Conservation (phyloP, 2,329 filamentous ascomycete species). For the Neodidymelliopsis sp. region DNA sequence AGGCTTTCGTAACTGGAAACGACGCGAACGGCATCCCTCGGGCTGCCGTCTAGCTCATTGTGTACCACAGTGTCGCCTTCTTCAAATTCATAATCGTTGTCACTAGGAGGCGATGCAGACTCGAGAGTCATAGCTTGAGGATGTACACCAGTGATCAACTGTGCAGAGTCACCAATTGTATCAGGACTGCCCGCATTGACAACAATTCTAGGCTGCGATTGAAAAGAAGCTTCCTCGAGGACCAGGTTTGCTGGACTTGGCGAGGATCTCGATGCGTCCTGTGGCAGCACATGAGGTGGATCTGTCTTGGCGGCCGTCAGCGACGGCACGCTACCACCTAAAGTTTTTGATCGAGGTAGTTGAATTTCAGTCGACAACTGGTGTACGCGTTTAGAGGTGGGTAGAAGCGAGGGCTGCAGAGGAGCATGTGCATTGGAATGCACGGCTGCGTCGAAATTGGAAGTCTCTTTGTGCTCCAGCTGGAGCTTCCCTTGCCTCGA, state of each 20-base stretch:
- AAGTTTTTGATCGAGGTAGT: neutral
- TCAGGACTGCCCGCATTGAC: conserved; percentile 1
- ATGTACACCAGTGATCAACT: neutral
- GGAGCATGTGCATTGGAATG: conserved; percentile 19
- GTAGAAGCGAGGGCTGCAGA: conserved; percentile 3
- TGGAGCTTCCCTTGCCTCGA: conserved; percentile 19
- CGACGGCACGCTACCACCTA: neutral
- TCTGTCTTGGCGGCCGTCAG: neutral
- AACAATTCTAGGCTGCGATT: conserved; percentile 4
- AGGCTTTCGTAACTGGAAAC: conserved; percentile 11
- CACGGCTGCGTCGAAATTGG: conserved; percentile 1
- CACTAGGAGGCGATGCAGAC: conserved; percentile 9
- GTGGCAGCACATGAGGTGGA: neutral
- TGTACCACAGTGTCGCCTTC: conserved; percentile 47
- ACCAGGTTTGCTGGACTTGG: neutral
- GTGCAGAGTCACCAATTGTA: neutral
- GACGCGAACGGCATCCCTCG: conserved; percentile 2
- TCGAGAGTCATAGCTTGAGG: neutral
- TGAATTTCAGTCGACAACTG: conserved; percentile 9
- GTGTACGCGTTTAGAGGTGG: conserved; percentile 11
- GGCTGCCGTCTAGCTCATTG: conserved; percentile 30
- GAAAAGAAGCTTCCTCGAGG: neutral
- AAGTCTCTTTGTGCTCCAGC: conserved; percentile 1
- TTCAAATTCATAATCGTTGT: conserved; percentile 44
- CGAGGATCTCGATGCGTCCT: neutral